A percentile compares a stretch with the other conserved stretches of the same genome.
Conservation (phyloP, 495 filamentous ascomycete genomes). For the Hypomontagnella submonticulosa region DNA sequence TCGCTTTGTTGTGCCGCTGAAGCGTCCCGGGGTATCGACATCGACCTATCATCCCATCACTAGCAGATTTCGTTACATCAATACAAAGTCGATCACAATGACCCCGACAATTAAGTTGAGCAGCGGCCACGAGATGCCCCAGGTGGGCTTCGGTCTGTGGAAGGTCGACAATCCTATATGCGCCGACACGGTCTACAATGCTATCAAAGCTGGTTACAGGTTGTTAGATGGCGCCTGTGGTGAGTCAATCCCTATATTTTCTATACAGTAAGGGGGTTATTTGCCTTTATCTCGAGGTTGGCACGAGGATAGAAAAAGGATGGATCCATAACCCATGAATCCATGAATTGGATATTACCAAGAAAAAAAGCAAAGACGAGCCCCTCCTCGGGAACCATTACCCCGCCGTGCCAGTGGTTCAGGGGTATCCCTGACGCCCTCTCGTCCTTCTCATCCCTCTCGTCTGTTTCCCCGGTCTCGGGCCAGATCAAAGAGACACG, state of each 20-base stretch:
- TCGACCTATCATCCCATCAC: constrained; percentile 13
- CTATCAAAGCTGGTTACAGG: constrained; percentile 89
- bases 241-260: constrained; percentile 53
- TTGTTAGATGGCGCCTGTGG: constrained; percentile 89
- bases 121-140: constrained; percentile 85
- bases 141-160: constrained; percentile 86
- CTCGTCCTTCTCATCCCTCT: not conserved
- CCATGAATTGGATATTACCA: constrained; percentile 13
- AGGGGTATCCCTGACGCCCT: constrained; percentile 27
- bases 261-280: not conserved
- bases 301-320: not conserved
- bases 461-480: not conserved
- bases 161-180: constrained; percentile 83
- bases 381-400: constrained; percentile 41
- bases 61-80: constrained; percentile 24
- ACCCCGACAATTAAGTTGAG: constrained; percentile 77
- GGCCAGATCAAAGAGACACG: constrained; percentile 21
- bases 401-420: constrained; percentile 44
- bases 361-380: constrained; percentile 34
- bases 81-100: constrained; percentile 48
- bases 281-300: constrained; percentile 13
- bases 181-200: constrained; percentile 85
- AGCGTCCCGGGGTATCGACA: constrained; percentile 20
- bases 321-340: too few species aligned
- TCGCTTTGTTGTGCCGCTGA: constrained; percentile 23